A percentile compares a stretch with the other conserved stretches of the same genome.
phyloP scores from a whole-genome alignment of 345 rosid species.

The Euphorbia lathyris region DNA sequence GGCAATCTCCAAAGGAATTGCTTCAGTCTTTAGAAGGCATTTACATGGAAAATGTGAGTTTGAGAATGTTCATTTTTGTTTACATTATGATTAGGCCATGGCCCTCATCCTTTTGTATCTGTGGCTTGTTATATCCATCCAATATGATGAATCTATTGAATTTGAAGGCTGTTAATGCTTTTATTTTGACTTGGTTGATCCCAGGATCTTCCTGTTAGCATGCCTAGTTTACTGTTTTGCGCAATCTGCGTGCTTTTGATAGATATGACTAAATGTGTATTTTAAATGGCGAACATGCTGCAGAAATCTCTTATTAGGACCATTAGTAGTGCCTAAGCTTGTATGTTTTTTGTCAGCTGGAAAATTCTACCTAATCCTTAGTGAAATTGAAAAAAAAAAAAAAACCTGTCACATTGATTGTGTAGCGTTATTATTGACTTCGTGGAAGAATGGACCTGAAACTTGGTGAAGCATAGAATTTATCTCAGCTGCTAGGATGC shows the following conservation, averaged over 20 bases:
- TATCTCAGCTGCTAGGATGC: background rate
- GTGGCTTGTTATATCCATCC: background rate
- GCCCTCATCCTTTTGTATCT: background rate
- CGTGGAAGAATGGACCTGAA: background rate
- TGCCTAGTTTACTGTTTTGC: background rate
- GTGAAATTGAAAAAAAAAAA: background rate
- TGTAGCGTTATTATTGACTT: background rate
- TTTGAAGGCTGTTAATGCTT: background rate
- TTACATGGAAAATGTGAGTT: constrained; percentile 73
- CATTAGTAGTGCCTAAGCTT: background rate
- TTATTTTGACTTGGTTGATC: background rate
- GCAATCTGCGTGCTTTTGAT: background rate
- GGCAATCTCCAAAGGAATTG: constrained; percentile 75
- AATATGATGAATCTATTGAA: background rate
- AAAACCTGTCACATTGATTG: background rate
- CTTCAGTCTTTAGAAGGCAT: constrained; percentile 57
- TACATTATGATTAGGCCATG: background rate
- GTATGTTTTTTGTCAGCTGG: background rate
- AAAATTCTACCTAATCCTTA: background rate
- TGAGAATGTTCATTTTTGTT: background rate
- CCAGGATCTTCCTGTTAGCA: background rate
- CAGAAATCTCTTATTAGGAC: background rate
- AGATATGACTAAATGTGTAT: background rate
- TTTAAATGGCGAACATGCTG: background rate
- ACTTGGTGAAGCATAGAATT: background rate